phyloP scores from a whole-genome alignment of 1,139 yeast species.

The Pneumocystis sp. region DNA sequence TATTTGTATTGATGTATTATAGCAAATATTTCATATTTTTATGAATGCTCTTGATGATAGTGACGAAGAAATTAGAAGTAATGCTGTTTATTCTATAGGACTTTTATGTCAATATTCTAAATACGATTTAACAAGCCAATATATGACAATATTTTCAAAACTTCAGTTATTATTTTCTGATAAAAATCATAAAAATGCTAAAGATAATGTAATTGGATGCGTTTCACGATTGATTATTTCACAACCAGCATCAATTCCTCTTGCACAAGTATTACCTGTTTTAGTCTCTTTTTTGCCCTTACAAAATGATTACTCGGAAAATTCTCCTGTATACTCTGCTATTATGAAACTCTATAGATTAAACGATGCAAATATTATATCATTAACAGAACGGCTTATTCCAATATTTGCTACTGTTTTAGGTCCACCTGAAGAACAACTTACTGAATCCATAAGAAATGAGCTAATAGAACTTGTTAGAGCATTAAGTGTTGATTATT shows the following conservation, averaged over 20 bases:
- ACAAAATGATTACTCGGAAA: slow-evolving; percentile 80
- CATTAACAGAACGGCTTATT: slow-evolving; percentile 49
- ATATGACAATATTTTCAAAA: slow-evolving; percentile 45
- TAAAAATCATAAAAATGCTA: slow-evolving; percentile 39
- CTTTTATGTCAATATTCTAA: slow-evolving; percentile 48
- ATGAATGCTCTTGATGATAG: slow-evolving; percentile 58
- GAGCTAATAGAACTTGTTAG: background rate
- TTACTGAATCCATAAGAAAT: background rate
- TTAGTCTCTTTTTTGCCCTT: slow-evolving; percentile 71
- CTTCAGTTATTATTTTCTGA: slow-evolving; percentile 66
- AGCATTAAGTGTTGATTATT: background rate
- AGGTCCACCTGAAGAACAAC: slow-evolving; percentile 19
- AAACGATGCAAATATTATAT: slow-evolving; percentile 41
- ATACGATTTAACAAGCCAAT: slow-evolving; percentile 11
- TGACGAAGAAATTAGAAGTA: slow-evolving; percentile 80
- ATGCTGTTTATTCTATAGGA: slow-evolving; percentile 94
- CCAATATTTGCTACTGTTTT: slow-evolving; percentile 59
- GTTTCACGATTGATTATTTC: slow-evolving; percentile 80
- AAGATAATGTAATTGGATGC: slow-evolving; percentile 42
- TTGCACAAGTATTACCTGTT: slow-evolving; percentile 64
- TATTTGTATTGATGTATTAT: background rate
- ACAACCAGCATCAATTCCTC: slow-evolving; percentile 58
- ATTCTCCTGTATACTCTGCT: slow-evolving; percentile 73
- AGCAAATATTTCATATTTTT: slow-evolving; percentile 54
- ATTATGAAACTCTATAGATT: slow-evolving; percentile 56